phyloP scores from a whole-genome alignment of 768 basidiomycete species.

The Suillus hirtellus region DNA sequence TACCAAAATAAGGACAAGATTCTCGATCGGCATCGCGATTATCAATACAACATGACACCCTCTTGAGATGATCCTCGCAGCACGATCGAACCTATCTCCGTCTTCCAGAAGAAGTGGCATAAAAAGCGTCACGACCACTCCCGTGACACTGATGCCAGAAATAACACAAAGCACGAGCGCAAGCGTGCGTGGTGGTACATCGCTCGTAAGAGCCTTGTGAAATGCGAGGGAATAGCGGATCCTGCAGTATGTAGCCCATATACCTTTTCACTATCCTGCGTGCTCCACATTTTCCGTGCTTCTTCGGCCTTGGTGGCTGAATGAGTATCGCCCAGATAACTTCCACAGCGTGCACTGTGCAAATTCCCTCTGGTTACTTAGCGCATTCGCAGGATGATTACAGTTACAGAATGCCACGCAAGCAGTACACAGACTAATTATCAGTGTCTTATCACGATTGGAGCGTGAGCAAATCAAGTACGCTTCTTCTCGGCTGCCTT shows the following conservation, averaged over 20 bases:
- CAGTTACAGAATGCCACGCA: neutral
- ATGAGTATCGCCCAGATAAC: no score
- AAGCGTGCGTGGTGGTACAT: conserved; percentile 35
- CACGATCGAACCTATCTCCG: conserved; percentile 10
- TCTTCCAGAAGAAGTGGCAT: conserved; percentile 38
- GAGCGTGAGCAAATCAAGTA: conserved; percentile 26
- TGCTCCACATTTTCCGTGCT: no score
- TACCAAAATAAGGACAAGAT: conserved; percentile 32
- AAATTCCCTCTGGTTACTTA: no score
- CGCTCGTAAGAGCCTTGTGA: conserved; percentile 42
- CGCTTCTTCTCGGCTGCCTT: conserved; percentile 36
- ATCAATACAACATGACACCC: conserved; percentile 48
- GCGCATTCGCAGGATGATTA: neutral
- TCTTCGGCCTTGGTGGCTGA: no score
- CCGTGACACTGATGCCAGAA: conserved; percentile 24
- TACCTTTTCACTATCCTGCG: conserved; percentile 33
- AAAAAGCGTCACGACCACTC: conserved; percentile 39
- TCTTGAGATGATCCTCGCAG: conserved; percentile 32
- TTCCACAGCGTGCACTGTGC: no score
- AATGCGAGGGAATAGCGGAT: conserved; percentile 68
- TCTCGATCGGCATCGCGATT: conserved; percentile 53
- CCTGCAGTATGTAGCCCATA: conserved; percentile 63
- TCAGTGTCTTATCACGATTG: conserved; percentile 1
- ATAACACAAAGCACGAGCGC: conserved; percentile 28
- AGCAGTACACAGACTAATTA: neutral